Percentiles rank a stretch among this genome's conserved stretches.
Conservation (phyloP, 768 basidiomycete genomes). For the Termitomyces sp. region DNA sequence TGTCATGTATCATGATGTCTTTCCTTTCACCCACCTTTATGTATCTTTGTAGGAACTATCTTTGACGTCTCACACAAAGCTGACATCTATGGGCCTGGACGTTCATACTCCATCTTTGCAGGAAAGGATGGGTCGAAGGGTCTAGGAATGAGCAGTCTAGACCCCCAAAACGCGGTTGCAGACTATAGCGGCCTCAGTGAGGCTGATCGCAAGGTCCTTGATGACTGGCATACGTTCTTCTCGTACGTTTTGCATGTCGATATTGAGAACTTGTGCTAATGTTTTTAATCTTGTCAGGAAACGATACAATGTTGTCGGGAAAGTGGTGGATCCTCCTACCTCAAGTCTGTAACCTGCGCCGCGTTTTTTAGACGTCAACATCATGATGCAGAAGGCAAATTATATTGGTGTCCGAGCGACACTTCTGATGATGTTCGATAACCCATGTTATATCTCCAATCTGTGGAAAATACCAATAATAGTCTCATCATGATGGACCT, state of each 20-base stretch:
- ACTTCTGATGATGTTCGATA: background rate
- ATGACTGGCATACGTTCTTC: conserved; percentile 91
- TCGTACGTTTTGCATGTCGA: conserved; percentile 42
- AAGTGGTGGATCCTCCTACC: conserved; percentile 46
- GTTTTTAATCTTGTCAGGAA: conserved; percentile 38
- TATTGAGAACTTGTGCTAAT: background rate
- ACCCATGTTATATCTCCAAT: background rate
- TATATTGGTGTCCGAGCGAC: background rate
- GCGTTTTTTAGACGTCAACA: background rate
- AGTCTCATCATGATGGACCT: background rate
- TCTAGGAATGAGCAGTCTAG: conserved; percentile 85
- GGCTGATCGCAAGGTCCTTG: conserved; percentile 70
- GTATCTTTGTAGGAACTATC: conserved; percentile 60
- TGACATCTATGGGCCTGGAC: conserved; percentile 85
- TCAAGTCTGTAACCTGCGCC: conserved; percentile 7
- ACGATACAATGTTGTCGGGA: conserved; percentile 85
- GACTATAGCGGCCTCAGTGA: conserved; percentile 77
- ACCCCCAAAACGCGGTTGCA: conserved; percentile 77
- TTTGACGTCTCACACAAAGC: conserved; percentile 86
- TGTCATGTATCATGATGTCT: background rate
- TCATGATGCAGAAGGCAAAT: background rate
- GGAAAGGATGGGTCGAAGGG: conserved; percentile 92
- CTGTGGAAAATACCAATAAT: conserved; percentile 3
- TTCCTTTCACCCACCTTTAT: background rate
- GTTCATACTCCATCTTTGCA: conserved; percentile 80